Evolutionary conservation across 169 alveolate genomes (phyloP).

Genomic region (Babesia microti): DNA sequence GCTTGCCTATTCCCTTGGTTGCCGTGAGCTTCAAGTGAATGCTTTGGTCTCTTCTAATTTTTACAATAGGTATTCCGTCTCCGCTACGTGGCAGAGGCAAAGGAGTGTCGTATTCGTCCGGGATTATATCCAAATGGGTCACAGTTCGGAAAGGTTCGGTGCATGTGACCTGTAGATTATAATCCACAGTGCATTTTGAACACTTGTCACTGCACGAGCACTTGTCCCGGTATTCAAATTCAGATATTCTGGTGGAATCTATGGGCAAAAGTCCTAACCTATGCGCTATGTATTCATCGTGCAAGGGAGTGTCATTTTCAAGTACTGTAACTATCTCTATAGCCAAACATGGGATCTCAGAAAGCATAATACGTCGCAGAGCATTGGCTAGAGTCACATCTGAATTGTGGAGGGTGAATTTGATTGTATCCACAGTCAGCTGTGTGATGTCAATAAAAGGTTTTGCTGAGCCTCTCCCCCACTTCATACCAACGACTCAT

Average conservation of each 20-base stretch:
- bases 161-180: slow-evolving; percentile 74
- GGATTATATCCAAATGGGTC: slow-evolving; percentile 65
- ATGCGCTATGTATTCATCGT: slow-evolving; percentile 91
- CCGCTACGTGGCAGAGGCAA: slow-evolving; percentile 17
- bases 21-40: slow-evolving; percentile 85
- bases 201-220: slow-evolving; percentile 85
- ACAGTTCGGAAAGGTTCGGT: slow-evolving; percentile 75
- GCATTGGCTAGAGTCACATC: slow-evolving; percentile 89
- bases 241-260: slow-evolving; percentile 72
- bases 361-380: slow-evolving; percentile 82
- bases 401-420: slow-evolving; percentile 74
- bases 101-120: slow-evolving; percentile 46
- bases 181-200: slow-evolving; percentile 79
- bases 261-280: slow-evolving; percentile 90
- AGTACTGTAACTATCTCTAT: slow-evolving; percentile 85
- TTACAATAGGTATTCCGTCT: slow-evolving; percentile 83
- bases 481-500: too few species aligned
- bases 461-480: slow-evolving; percentile 49
- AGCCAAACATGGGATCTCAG: slow-evolving; percentile 93
- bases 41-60: slow-evolving; percentile 80
- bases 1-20: slow-evolving; percentile 90
- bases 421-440: slow-evolving; percentile 50
- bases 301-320: slow-evolving; percentile 87
- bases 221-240: slow-evolving; percentile 77
- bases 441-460: slow-evolving; percentile 64